Base-by-base conservation (phyloP, 306 rosid genomes). In the Rosa chinensis region DNA sequence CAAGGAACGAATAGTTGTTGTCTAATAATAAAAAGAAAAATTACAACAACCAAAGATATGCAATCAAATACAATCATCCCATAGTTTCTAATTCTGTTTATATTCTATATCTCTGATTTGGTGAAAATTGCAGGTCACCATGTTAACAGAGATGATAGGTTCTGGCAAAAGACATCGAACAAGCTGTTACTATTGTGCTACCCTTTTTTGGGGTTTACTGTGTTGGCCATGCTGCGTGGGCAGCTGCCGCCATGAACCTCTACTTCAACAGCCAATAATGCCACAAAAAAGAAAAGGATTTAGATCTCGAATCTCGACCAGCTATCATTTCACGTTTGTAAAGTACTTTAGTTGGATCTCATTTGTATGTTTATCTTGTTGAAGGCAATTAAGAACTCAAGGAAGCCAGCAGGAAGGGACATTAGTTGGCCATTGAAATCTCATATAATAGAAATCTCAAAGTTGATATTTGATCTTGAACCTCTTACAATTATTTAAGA, bases 141-240 rank as follows among this genome's bases (percentile, higher is more conserved):
- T 78, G 63, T 72, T 88, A 75, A 78, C 90, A 64, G 92, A 88
- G 72, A 69, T 88, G 81, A 67, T 80, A 25, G 53, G 80, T 70
- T 88, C 92, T 3, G 77, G 85, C 16, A 88, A 25, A 25, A 79
- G 89, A 90, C 92, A 72, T 85, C 92, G 6, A 78, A 83, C 0
- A 85, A 79, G 78, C 77, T 90, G 55, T 68, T 90, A 73, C 66
- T 48, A 69, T 6, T 83, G 76, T 81, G 84, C 76, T 76, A 21
- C 72, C 84, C 89, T 56, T 85, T 85, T 82, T 1, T 84, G 85
- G 85, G 85, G 69, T 56, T 88, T 62, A 84, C 87, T 53, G 50
- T 86, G 50, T 52, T 90, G 66, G 90, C 94, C 67, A 68, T 55
- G 28, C 75, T 90, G 48, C 82, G 90, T 53, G 92, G 94, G 21